Evolutionary conservation across 1,284 basidiomycete species (phyloP), one percentile per base, ranked within the genome.

Genomic region (Leucoagaricus sp.): DNA sequence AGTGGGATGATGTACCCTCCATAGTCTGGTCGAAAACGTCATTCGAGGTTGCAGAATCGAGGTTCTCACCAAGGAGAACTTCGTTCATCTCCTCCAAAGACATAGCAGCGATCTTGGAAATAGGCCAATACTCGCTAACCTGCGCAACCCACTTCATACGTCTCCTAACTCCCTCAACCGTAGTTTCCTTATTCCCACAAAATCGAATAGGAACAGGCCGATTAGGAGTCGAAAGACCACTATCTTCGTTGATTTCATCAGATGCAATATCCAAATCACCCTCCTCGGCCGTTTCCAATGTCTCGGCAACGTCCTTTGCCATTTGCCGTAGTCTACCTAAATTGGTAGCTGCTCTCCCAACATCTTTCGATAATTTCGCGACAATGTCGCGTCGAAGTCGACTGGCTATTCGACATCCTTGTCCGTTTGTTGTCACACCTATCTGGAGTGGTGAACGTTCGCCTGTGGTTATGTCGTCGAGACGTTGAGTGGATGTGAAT

Each of bases 41-140:
- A 23, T 64, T 61, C 41, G 59, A 57, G 47, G 53, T 59, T 55
- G 60, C 46, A 9, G 61, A 65, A 58, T 63, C 53, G 49, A 60
- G 34, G 19, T 65, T 69, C 7, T 76, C 72, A 4, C 78, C 81
- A 36, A 77, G 74, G 19, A 94, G 70, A 5, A 91, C 72, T 6
- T 77, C 74, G 15, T 78, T 72, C 85, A 96, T 93, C 19, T 94
- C 90, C 17, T 70, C 69, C 23, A 83, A 77, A 5, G 81, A 77
- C 80, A 98, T 80, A 8, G 72, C 68, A 1, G 92, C 89, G 1
- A 98, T 81, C 52, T 85, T 85, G 19, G 89, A 82, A 49, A 96
- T 81, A 0, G 93, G 88, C 91, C 94, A 98, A 69, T 97, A 97
- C 70, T 98, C 94, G 78, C 91, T 94, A 65, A 95, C 83, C 70